A percentile compares a stretch with the other conserved stretches of the same genome.
Evolutionary conservation across 2,329 filamentous ascomycete genomes (phyloP).

Genomic region (Aureobasidium sp.): DNA sequence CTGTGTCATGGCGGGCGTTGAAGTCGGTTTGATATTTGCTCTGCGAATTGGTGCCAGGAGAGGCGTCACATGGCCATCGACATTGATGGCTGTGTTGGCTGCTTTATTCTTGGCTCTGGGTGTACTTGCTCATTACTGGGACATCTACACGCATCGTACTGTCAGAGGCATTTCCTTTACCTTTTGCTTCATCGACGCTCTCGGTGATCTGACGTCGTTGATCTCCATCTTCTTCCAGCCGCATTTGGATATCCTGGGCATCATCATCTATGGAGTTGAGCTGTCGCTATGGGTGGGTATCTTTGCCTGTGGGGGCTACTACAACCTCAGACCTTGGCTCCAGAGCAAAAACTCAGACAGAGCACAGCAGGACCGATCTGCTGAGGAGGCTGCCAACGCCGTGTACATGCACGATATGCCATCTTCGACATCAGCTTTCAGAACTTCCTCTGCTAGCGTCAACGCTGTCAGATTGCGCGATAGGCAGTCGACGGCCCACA

Average conservation of each 20-base stretch:
- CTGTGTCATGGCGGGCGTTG: slow-evolving; percentile 51
- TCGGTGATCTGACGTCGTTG: slow-evolving; percentile 61
- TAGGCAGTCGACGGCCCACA: neutral
- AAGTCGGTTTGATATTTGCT: slow-evolving; percentile 54
- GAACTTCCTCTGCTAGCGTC: slow-evolving; percentile 44
- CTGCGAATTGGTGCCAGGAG: slow-evolving; percentile 39
- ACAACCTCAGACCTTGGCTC: slow-evolving; percentile 56
- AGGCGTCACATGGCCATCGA: slow-evolving; percentile 54
- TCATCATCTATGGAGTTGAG: slow-evolving; percentile 62
- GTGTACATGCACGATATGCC: slow-evolving; percentile 44
- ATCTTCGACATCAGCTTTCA: slow-evolving; percentile 59
- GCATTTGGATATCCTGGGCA: slow-evolving; percentile 52
- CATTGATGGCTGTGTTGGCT: slow-evolving; percentile 59
- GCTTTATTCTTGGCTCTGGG: slow-evolving; percentile 58
- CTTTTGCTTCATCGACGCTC: slow-evolving; percentile 63
- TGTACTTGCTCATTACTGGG: slow-evolving; percentile 61
- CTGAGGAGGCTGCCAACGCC: neutral
- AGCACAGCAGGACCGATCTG: too few relatives aligned
- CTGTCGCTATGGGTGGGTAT: slow-evolving; percentile 61
- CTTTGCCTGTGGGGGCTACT: slow-evolving; percentile 58
- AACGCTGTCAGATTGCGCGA: slow-evolving; percentile 16
- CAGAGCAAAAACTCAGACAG: slow-evolving; percentile 22
- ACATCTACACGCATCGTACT: slow-evolving; percentile 59
- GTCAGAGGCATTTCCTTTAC: slow-evolving; percentile 66
- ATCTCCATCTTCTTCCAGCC: slow-evolving; percentile 58